Evolutionary conservation across 1,284 basidiomycete species (phyloP), one percentile per base, ranked within the genome.

Genomic region (Gomphus bonarii): DNA sequence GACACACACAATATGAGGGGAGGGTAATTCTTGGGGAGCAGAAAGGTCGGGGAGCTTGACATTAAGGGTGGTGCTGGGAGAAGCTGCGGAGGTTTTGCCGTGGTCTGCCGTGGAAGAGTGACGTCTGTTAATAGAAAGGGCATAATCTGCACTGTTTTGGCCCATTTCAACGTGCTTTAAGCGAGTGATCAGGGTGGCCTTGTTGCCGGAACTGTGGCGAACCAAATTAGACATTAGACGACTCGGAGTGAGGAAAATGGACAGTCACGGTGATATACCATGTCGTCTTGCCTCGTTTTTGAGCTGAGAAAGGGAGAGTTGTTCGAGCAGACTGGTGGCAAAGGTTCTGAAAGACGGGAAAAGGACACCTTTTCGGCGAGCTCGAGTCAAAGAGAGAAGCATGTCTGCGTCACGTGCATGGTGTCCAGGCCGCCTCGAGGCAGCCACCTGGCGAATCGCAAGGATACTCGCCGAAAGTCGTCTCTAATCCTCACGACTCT

Each of bases 261-360:
- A 56, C 40, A 73, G 85, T 58, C 72, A 84, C 82, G 75, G 71
- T 50, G 82, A 75, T 25, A 91, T 70, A 52, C 85, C 84, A 52
- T 85, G 79, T 53, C 70, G 69, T 66, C 76, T 85, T 49, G 84
- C 77, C 68, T 88, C 83, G 57, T 76, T 73, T 67, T 79, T 81
- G 53, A 90, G 76, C 48, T 79, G 75, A 9, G 73, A 72, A 54
- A 85, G 70, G 50, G 79, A 75, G 12, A 58, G 48, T 31, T 55
- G 55, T 8, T 47, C 47, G 12, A 49, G 43, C 25, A 22, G 44
- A 36, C 30, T 22, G 10, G 43, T 51, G 10, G 58, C 28, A 12
- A 48, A 35, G 20, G 18, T 22, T 33, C 40, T 44, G 18, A 18
- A 46, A 28, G 47, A 28, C 18, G 38, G 64, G 63, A 55, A 65